phyloP scores from a whole-genome alignment of 2,329 filamentous ascomycete genomes.

The Stenocarpella maydis region DNA sequence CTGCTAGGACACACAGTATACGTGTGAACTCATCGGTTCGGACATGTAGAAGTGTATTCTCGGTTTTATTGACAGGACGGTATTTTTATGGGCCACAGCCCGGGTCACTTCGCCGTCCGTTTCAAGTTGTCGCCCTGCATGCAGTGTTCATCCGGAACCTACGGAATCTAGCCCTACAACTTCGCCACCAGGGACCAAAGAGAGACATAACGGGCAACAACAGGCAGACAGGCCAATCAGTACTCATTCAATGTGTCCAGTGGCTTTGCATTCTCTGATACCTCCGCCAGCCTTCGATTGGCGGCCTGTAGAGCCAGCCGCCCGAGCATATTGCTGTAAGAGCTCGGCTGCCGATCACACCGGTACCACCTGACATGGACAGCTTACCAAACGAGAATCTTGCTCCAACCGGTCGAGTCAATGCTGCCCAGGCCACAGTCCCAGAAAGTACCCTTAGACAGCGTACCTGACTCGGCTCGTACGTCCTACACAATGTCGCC shows the following conservation, averaged over 20 bases:
- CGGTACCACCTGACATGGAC: slow-evolving; percentile 17
- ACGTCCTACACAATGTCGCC: too few relatives aligned
- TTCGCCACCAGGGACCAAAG: not conserved
- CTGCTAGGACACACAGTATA: too few relatives aligned
- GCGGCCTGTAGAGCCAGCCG: not conserved
- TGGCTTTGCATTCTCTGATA: not conserved
- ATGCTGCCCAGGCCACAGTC: not conserved
- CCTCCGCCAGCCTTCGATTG: not conserved
- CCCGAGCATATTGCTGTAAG: slow-evolving; percentile 1
- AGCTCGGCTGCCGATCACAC: slow-evolving; percentile 19
- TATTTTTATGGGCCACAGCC: slow-evolving; percentile 14
- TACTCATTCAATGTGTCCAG: too few relatives aligned
- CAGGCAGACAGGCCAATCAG: not conserved
- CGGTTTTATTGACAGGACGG: not conserved
- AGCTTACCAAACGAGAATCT: slow-evolving; percentile 11
- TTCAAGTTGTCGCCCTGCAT: slow-evolving; percentile 18
- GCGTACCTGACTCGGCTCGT: slow-evolving; percentile 1
- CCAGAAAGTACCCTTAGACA: not conserved
- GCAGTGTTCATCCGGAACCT: not conserved
- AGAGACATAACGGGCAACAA: not conserved
- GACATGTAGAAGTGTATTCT: not conserved
- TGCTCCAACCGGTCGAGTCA: slow-evolving; percentile 23
- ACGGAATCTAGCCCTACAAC: not conserved
- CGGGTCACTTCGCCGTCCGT: not conserved
- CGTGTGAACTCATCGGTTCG: too few relatives aligned